Base-by-base conservation (phyloP, 352 stramenopile genomes). In the Pythium sukuiense region DNA sequence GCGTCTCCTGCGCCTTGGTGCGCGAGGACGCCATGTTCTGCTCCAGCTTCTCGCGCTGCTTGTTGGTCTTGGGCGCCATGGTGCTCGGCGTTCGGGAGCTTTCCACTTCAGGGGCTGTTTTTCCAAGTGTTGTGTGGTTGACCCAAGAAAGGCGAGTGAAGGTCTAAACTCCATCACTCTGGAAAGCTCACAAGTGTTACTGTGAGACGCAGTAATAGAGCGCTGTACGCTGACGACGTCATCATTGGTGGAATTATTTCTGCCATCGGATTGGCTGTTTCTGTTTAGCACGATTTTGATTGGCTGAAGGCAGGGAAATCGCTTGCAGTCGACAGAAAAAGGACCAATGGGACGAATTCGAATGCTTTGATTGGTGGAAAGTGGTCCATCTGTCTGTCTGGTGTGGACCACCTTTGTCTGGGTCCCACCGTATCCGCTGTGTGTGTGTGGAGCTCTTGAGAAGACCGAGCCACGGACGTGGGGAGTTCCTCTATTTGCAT, bases 1-100 rank as follows among this genome's bases (percentile, higher is more conserved):
- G 73, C 30, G 73, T 74, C 66, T 90, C 73, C 49, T 90, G 81
- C n/a, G 85, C 85, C 45, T 87, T 87, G 9, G 84, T 74, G 52
- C 85, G 91, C 11, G 87, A 96, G 9, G 87, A 93, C 50, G 87
- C 87, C 46, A 81, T 81, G 59, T 73, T 90, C 69, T 94, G 81
- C 73, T 92, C 87, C 56, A 89, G 81, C 66, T 91, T 91, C 72
- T 96, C 87, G 70, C 85, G 85, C 77, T 96, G 87, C 72, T 94
- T 93, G 77, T 91, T 96, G 69, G 87, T 91, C 80, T 89, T 89
- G 54, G 80, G 79, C 53, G 72, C 50, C 75, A 82, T 82, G 11
- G 20, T 45, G 49, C 48, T 27, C 26, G 16, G 18, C 41, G 16
- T 58, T 48, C 29, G 2, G 49, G 30, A 18, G 27, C n/a, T 33